Conservation (phyloP, 805 yeast species). For the Yamadazyma philogaea region DNA sequence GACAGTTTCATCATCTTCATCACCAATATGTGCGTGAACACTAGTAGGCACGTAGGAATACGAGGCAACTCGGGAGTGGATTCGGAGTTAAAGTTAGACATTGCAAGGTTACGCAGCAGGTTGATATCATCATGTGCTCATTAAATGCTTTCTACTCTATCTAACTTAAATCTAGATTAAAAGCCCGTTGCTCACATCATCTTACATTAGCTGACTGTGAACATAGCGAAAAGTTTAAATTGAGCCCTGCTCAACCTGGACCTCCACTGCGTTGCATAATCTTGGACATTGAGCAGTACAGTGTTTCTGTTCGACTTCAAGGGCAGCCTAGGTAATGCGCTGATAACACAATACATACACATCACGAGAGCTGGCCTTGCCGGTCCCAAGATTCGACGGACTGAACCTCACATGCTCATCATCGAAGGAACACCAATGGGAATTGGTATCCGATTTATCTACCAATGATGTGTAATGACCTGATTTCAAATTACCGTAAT, state of each 20-base stretch:
- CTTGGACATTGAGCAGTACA: not conserved
- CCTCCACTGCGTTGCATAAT: not conserved
- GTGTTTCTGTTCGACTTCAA: too few relatives aligned
- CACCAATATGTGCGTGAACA: too few relatives aligned
- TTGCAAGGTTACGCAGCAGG: too few relatives aligned
- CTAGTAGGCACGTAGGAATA: too few relatives aligned
- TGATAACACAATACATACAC: conserved; percentile 73
- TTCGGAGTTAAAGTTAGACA: too few relatives aligned
- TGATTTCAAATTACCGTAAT: conserved; percentile 63
- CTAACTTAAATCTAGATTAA: not conserved
- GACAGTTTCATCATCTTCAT: too few relatives aligned
- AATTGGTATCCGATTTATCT: conserved; percentile 40
- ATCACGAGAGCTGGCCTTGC: conserved; percentile 47
- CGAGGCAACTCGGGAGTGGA: too few relatives aligned
- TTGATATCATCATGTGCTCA: not conserved
- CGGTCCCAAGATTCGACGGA: conserved; percentile 46
- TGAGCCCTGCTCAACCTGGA: not conserved
- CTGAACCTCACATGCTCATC: conserved; percentile 57
- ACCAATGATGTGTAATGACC: conserved; percentile 77
- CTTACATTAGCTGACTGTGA: not conserved
- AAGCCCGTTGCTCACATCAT: not conserved
- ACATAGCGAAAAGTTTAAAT: not conserved
- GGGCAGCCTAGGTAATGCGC: conserved; percentile 14
- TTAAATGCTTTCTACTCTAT: not conserved
- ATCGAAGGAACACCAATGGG: conserved; percentile 72